Conservation (phyloP, 306 rosid species). For the Medicago arabica region DNA sequence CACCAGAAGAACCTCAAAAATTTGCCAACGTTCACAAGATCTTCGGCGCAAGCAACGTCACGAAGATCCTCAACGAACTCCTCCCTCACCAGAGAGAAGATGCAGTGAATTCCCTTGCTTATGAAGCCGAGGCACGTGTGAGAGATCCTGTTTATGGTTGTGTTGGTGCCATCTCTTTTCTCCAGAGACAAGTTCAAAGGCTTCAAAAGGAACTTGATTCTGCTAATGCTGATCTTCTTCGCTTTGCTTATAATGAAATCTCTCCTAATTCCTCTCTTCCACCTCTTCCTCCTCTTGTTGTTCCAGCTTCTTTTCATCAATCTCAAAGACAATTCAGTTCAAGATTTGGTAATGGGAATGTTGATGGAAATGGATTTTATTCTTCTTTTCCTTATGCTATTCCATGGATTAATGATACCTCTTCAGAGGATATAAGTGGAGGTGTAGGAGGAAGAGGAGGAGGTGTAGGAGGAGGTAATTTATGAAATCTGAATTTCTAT, state of each 20-base stretch:
- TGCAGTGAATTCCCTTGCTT: slow-evolving; percentile 91
- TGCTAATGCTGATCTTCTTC: slow-evolving; percentile 78
- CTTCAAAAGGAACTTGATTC: slow-evolving; percentile 91
- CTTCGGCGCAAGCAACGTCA: slow-evolving; percentile 96
- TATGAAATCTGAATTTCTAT: slow-evolving; percentile 43
- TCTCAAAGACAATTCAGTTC: slow-evolving; percentile 32
- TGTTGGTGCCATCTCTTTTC: slow-evolving; percentile 90
- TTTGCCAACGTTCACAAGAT: slow-evolving; percentile 95
- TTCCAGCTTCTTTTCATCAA: slow-evolving; percentile 29
- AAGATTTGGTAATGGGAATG: slow-evolving; percentile 49
- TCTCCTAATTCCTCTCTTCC: slow-evolving; percentile 28
- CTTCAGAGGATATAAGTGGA: slow-evolving; percentile 48
- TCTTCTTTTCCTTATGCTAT: slow-evolving; percentile 64
- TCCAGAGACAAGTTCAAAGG: slow-evolving; percentile 84
- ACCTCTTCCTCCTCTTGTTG: slow-evolving; percentile 1
- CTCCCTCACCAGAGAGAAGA: slow-evolving; percentile 92
- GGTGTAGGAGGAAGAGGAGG: slow-evolving; percentile 56
- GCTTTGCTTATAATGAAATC: slow-evolving; percentile 72
- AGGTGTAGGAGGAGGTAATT: slow-evolving; percentile 49
- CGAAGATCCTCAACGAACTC: slow-evolving; percentile 91
- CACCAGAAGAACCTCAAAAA: slow-evolving; percentile 96
- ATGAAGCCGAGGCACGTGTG: slow-evolving; percentile 93
- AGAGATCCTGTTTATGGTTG: slow-evolving; percentile 95
- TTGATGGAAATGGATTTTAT: slow-evolving; percentile 32
- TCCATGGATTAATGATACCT: slow-evolving; percentile 64